phyloP scores from a whole-genome alignment of 768 basidiomycete species.

The Mycena albidolilacea region DNA sequence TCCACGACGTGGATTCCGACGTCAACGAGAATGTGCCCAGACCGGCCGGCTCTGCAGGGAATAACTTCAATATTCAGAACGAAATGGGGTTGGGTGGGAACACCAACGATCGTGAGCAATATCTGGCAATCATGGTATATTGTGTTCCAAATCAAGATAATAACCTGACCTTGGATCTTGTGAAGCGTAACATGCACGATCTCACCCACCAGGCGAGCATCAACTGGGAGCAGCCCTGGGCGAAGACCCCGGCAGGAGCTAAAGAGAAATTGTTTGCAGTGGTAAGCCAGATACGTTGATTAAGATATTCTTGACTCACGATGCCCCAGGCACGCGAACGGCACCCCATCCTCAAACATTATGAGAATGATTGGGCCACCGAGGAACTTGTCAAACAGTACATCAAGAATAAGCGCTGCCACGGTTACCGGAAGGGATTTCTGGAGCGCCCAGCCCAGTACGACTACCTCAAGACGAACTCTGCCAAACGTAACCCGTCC shows the following conservation, averaged over 20 bases:
- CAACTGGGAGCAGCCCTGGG: slow-evolving; percentile 35
- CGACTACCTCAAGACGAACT: slow-evolving; percentile 40
- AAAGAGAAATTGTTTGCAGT: slow-evolving; percentile 33
- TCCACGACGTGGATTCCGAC: neutral
- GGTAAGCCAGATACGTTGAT: neutral
- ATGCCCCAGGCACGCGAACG: slow-evolving; percentile 13
- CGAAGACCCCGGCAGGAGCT: slow-evolving; percentile 12
- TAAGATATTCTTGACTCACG: neutral
- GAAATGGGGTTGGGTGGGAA: slow-evolving; percentile 12
- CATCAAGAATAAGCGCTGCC: slow-evolving; percentile 39
- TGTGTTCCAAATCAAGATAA: neutral
- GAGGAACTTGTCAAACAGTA: slow-evolving; percentile 43
- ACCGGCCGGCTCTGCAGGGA: neutral
- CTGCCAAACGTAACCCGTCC: slow-evolving; percentile 33
- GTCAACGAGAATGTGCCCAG: neutral
- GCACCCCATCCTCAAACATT: slow-evolving; percentile 12
- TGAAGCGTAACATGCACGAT: slow-evolving; percentile 33
- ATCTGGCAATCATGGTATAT: neutral
- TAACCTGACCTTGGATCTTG: neutral
- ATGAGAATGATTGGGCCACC: slow-evolving; percentile 45
- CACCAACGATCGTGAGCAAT: neutral
- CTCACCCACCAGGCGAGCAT: slow-evolving; percentile 26
- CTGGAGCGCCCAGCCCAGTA: slow-evolving; percentile 38
- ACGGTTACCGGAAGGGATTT: slow-evolving; percentile 33
- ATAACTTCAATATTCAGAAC: slow-evolving; percentile 14